These are phyloP conservation scores for Amanita rubescens DNA, from an alignment of 768 basidiomycete genomes.

Conservation along the genomic window DNA sequence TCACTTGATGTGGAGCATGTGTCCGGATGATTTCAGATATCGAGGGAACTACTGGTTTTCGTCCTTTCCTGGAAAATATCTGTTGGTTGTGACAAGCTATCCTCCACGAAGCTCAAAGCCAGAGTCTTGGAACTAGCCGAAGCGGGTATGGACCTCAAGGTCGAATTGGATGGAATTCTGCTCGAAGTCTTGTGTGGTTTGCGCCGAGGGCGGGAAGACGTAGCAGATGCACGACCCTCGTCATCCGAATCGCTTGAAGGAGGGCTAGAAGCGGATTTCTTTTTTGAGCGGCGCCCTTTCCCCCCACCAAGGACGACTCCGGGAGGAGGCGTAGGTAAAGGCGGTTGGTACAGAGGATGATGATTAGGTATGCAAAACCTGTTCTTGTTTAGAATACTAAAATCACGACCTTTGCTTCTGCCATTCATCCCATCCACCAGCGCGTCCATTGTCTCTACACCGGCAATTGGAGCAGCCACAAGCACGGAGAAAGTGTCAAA, in stretches of 20 bases:
- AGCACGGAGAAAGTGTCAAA: conserved; percentile 53
- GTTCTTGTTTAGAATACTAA: conserved; percentile 37
- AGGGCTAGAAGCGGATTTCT: conserved; percentile 17
- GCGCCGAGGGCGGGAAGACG: conserved; percentile 22
- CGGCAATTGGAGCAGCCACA: conserved; percentile 70
- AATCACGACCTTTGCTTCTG: conserved; percentile 43
- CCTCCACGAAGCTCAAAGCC: conserved; percentile 13
- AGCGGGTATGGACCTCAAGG: conserved; percentile 3
- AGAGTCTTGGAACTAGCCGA: conserved; percentile 6
- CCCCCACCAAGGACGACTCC: conserved; percentile 61
- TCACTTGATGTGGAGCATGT: conserved; percentile 58
- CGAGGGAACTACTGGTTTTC: conserved; percentile 60
- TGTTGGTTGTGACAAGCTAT: conserved; percentile 13
- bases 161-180: conserved; percentile 20
- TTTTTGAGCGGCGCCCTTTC: conserved; percentile 29
- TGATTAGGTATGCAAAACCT: conserved; percentile 53
- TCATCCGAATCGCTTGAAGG: conserved; percentile 46
- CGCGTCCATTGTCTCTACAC: conserved; percentile 85
- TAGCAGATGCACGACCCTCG: conserved; percentile 26
- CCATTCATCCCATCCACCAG: conserved; percentile 88
- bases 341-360: conserved; percentile 77
- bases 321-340: conserved; percentile 77
- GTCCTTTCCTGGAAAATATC: conserved; percentile 22
- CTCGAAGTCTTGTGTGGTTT: conserved; percentile 25
- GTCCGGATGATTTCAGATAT: conserved; percentile 85